A percentile compares a stretch with the other conserved stretches of the same genome.
phyloP scores from a whole-genome alignment of 257 asterid genomes.

The Scutellaria minor region DNA sequence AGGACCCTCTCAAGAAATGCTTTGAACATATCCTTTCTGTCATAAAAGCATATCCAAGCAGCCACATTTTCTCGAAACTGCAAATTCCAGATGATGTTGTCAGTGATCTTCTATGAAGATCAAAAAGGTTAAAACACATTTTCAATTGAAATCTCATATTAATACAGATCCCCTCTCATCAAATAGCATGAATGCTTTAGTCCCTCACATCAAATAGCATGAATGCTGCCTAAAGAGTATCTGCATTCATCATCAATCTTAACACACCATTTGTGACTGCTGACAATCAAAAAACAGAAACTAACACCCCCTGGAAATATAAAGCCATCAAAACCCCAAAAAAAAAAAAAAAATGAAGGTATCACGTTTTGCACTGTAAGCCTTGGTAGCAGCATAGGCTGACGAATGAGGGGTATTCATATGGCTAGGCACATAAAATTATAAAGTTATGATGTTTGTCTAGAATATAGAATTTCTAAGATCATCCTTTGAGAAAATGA shows the following conservation, averaged over 20 bases:
- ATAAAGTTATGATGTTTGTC: not conserved
- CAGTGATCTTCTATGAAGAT: slow-evolving; percentile 7
- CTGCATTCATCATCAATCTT: slow-evolving; percentile 21
- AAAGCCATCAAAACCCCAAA: not conserved
- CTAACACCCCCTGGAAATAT: not conserved
- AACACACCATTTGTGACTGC: slow-evolving; percentile 6
- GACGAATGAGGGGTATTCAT: not conserved
- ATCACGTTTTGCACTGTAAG: slow-evolving; percentile 7
- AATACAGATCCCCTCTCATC: slow-evolving; percentile 17
- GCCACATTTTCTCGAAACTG: slow-evolving; percentile 99
- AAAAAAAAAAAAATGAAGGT: not conserved
- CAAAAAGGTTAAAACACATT: not conserved
- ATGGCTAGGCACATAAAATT: not conserved
- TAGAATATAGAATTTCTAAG: not conserved
- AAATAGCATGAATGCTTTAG: not conserved
- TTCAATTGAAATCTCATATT: slow-evolving; percentile 17
- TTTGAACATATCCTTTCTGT: slow-evolving; percentile 74
- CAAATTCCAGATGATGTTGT: slow-evolving; percentile 40
- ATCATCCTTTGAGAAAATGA: slow-evolving; percentile 6
- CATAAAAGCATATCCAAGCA: slow-evolving; percentile 93
- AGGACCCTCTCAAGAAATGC: slow-evolving; percentile 92
- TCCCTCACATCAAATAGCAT: too few relatives aligned
- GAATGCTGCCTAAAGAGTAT: slow-evolving; percentile 3
- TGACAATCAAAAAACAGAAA: slow-evolving; percentile 21
- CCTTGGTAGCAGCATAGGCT: slow-evolving; percentile 20